A percentile compares a stretch with the other conserved stretches of the same genome.
Conservation (phyloP, 2,329 filamentous ascomycete species). For the Cladosporium sp. region DNA sequence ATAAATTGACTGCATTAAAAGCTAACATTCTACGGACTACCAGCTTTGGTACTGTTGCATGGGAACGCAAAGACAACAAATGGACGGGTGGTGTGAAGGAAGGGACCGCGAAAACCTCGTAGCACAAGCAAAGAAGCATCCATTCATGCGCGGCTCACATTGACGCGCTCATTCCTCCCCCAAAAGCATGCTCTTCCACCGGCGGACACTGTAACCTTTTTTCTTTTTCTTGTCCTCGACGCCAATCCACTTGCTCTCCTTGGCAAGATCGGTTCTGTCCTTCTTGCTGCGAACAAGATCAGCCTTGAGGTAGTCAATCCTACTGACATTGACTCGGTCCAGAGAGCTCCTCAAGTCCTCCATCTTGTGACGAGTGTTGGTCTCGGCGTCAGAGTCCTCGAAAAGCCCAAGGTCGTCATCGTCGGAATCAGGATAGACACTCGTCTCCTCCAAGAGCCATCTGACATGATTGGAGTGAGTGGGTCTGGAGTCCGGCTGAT, state of each 20-base stretch:
- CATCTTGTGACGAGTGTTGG: not conserved
- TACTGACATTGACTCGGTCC: not conserved
- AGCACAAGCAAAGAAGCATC: not conserved
- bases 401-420: not conserved
- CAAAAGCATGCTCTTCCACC: too few species aligned
- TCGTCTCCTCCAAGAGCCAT: not conserved
- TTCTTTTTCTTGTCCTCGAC: not conserved
- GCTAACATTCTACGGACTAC: slow-evolving; percentile 40
- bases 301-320: not conserved
- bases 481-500: not conserved
- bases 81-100: slow-evolving; percentile 27
- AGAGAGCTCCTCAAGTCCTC: not conserved
- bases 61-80: slow-evolving; percentile 35
- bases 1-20: slow-evolving; percentile 40
- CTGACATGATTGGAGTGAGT: not conserved
- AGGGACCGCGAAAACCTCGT: not conserved
- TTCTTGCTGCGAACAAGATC: not conserved
- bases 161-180: too few species aligned
- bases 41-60: slow-evolving; percentile 35
- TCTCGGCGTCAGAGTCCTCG: not conserved
- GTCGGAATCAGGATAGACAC: not conserved
- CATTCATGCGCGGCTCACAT: not conserved
- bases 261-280: not conserved
- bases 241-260: too few species aligned
- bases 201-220: too few species aligned